A percentile compares a stretch with the other conserved stretches of the same genome.
Conservation (phyloP, 1,139 yeast genomes). For the Suhomyces bokatorum region DNA sequence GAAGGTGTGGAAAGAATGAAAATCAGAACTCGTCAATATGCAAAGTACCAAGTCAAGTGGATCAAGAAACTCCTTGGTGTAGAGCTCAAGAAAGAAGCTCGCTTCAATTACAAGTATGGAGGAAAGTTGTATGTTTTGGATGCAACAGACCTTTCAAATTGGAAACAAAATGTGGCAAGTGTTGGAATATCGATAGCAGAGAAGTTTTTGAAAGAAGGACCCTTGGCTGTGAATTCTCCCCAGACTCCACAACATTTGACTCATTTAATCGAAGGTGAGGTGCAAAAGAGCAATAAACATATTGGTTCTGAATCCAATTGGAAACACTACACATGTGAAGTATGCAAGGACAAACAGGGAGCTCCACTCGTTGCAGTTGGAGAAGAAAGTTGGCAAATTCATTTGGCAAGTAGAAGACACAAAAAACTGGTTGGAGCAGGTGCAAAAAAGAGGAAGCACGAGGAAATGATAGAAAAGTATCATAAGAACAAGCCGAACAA, state of each 20-base stretch:
- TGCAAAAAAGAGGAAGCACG: slow-evolving; percentile 22
- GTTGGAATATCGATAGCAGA: slow-evolving; percentile 56
- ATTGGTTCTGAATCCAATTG: slow-evolving; percentile 51
- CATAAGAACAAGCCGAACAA: background rate
- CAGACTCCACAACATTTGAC: slow-evolving; percentile 48
- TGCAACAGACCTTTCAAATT: slow-evolving; percentile 66
- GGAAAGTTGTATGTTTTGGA: slow-evolving; percentile 70
- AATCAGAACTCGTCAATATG: slow-evolving; percentile 79
- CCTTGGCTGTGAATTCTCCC: slow-evolving; percentile 23
- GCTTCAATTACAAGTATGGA: slow-evolving; percentile 53
- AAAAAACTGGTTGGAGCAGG: slow-evolving; percentile 24
- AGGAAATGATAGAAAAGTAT: slow-evolving; percentile 16
- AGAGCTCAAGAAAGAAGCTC: slow-evolving; percentile 54
- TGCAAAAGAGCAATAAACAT: slow-evolving; percentile 36
- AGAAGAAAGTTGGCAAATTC: slow-evolving; percentile 66
- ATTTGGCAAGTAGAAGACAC: slow-evolving; percentile 67
- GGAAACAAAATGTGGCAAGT: slow-evolving; percentile 58
- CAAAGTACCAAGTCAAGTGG: slow-evolving; percentile 92
- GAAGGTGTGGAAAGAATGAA: slow-evolving; percentile 77
- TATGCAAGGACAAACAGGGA: slow-evolving; percentile 61
- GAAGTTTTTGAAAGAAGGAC: slow-evolving; percentile 33
- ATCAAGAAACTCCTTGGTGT: slow-evolving; percentile 69
- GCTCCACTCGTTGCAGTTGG: slow-evolving; percentile 70
- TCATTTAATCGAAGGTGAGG: slow-evolving; percentile 31
- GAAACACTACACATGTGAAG: slow-evolving; percentile 68